phyloP scores from a whole-genome alignment of 192 early-diverging fungal species.

The Coemansia sp. region DNA sequence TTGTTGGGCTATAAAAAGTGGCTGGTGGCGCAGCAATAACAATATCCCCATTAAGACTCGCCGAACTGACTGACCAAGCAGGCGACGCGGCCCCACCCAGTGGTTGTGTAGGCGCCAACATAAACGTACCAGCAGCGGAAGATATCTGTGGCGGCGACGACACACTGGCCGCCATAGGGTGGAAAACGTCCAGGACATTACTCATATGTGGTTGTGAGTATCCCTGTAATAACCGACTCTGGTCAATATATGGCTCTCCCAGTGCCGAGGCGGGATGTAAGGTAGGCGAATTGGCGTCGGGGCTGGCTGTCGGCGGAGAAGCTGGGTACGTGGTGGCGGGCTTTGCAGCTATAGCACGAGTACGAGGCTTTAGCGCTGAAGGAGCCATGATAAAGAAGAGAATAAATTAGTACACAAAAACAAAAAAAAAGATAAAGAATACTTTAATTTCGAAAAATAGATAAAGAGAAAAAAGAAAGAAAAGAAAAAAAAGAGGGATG shows the following conservation, averaged over 20 bases:
- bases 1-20: background rate
- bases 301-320: constrained; percentile 9
- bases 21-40: constrained; percentile 19
- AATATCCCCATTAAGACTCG: constrained; percentile 27
- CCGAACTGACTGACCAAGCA: constrained; percentile 41
- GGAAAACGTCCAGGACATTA: background rate
- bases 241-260: constrained; percentile 13
- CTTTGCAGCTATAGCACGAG: constrained; percentile 8
- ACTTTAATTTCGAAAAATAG: background rate
- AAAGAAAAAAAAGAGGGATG: background rate
- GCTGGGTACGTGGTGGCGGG: background rate
- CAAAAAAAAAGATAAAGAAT: constrained; percentile 10
- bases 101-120: background rate
- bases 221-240: background rate
- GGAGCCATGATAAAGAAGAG: background rate
- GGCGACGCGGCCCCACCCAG: constrained; percentile 21
- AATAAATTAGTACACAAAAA: constrained; percentile 1
- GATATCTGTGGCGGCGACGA: background rate
- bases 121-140: background rate
- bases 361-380: constrained; percentile 1
- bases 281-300: constrained; percentile 5
- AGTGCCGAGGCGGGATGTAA: background rate
- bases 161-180: background rate
- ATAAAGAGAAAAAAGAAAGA: background rate
- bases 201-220: constrained; percentile 1